A percentile compares a stretch with the other conserved stretches of the same genome.
These are phyloP conservation scores for Tylopilus sp. DNA, from an alignment of 1,284 basidiomycete species.

Conservation along the genomic window DNA sequence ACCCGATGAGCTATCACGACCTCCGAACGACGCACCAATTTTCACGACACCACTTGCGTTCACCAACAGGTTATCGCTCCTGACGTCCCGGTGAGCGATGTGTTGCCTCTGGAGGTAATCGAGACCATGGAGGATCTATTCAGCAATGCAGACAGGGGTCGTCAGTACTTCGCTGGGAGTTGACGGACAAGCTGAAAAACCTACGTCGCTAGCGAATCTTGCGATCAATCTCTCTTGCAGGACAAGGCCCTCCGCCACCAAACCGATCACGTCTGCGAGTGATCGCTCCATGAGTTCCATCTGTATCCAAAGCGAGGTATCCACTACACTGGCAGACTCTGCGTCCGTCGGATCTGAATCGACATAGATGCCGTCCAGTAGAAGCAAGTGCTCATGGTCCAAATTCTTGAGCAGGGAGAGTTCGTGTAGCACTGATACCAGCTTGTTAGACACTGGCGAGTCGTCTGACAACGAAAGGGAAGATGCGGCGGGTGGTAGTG, in stretches of 20 bases:
- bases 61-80: conserved; percentile 74
- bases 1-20: background rate
- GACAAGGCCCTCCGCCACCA: conserved; percentile 56
- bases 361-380: conserved; percentile 66
- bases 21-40: conserved; percentile 49
- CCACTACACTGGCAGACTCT: conserved; percentile 7
- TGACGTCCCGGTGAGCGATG: conserved; percentile 74
- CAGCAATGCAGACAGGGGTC: background rate
- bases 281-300: conserved; percentile 86
- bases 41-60: conserved; percentile 66
- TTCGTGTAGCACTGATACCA: conserved; percentile 59
- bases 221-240: conserved; percentile 64
- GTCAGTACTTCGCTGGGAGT: background rate
- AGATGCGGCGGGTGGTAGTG: conserved; percentile 45
- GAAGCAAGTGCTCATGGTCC: conserved; percentile 57
- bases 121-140: conserved; percentile 59
- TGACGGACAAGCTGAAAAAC: conserved; percentile 30
- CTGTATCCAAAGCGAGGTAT: conserved; percentile 64
- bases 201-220: conserved; percentile 68
- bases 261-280: conserved; percentile 67
- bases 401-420: conserved; percentile 52
- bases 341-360: conserved; percentile 36
- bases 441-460: conserved; percentile 49
- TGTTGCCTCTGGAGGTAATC: conserved; percentile 57
- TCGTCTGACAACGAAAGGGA: conserved; percentile 17